These are phyloP conservation scores for Leccinum obscurum DNA, from an alignment of 768 basidiomycete species.

Conservation along the genomic window DNA sequence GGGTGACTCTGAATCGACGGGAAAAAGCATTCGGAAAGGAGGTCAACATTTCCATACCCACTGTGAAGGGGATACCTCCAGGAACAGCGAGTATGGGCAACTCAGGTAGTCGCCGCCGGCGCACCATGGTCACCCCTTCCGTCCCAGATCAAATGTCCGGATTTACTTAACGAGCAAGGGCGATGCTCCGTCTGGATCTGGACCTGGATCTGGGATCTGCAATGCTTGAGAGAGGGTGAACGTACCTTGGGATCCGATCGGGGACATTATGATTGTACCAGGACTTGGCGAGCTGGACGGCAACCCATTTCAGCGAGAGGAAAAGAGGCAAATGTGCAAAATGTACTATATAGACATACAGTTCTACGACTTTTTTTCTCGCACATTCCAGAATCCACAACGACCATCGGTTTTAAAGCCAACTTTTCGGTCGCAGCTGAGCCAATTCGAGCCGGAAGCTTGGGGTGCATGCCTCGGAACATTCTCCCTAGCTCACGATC, in stretches of 20 bases:
- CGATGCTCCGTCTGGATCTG: neutral
- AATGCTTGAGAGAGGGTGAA: neutral
- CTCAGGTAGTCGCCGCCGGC: too few species aligned
- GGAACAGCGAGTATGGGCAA: neutral
- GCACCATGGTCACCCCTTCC: conserved; percentile 45
- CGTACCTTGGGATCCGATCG: conserved; percentile 83
- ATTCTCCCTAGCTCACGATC: too few species aligned
- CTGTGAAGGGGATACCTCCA: neutral
- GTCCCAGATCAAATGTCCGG: conserved; percentile 92
- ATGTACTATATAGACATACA: too few species aligned
- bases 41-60: too few species aligned
- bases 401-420: too few species aligned
- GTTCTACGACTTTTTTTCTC: too few species aligned
- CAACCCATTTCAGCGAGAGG: conserved; percentile 72
- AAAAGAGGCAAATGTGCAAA: too few species aligned
- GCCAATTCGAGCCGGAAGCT: too few species aligned
- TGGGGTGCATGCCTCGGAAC: too few species aligned
- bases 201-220: too few species aligned
- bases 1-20: neutral
- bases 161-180: conserved; percentile 73
- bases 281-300: conserved; percentile 93
- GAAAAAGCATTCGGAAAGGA: neutral
- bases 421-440: too few species aligned
- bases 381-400: too few species aligned
- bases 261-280: conserved; percentile 99